Percentiles rank a stretch among this genome's conserved stretches.
phyloP scores from a whole-genome alignment of 202 grass and related monocot species.

The Schoenoplectus triqueter region DNA sequence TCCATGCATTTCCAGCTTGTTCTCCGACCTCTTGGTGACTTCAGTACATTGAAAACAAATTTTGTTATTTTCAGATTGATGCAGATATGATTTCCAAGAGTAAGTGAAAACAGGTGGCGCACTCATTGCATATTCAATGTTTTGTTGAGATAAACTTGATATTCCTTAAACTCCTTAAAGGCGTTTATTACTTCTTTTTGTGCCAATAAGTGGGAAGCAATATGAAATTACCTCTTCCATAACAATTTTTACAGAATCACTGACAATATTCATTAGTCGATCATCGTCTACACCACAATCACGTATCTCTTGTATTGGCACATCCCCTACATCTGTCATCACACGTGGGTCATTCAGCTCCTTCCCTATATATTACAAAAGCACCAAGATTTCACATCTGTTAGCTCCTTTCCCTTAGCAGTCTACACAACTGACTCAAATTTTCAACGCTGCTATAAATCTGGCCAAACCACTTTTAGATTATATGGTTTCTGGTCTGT shows the following conservation, averaged over 20 bases:
- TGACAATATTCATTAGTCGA: conserved; percentile 84
- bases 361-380: conserved; percentile 60
- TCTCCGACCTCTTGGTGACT: neutral
- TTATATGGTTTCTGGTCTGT: neutral
- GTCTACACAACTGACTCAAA: neutral
- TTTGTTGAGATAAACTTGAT: conserved; percentile 3
- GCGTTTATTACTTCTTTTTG: neutral
- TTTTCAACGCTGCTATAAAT: neutral
- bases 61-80: neutral
- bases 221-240: conserved; percentile 74
- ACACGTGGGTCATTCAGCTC: conserved; percentile 95
- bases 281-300: conserved; percentile 91
- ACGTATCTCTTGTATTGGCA: conserved; percentile 96
- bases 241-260: conserved; percentile 90
- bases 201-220: neutral
- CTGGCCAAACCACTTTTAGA: neutral
- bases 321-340: conserved; percentile 97
- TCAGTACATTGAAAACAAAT: neutral
- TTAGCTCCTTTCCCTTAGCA: neutral
- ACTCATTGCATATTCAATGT: neutral
- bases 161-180: neutral
- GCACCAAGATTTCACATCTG: neutral
- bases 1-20: too few species aligned
- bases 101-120: neutral
- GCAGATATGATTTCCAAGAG: neutral